These are phyloP conservation scores for Drechslera avenae DNA, from an alignment of 2,329 filamentous ascomycete genomes.

Conservation along the genomic window DNA sequence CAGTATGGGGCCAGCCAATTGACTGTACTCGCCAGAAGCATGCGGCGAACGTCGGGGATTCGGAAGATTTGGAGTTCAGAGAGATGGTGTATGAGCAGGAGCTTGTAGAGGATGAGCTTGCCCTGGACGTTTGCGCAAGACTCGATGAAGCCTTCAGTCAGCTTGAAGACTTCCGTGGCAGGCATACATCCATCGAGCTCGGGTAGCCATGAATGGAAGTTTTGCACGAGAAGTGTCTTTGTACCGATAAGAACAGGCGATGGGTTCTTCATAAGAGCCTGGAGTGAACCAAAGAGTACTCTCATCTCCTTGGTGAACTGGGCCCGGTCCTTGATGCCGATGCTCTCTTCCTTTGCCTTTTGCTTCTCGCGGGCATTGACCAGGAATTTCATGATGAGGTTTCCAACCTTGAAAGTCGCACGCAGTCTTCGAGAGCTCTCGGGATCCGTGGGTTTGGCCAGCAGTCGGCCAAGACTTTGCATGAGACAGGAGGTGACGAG, in stretches of 20 bases:
- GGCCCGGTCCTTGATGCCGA: slow-evolving; percentile 76
- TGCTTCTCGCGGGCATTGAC: slow-evolving; percentile 86
- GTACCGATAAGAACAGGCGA: slow-evolving; percentile 88
- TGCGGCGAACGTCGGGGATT: slow-evolving; percentile 73
- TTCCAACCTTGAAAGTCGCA: slow-evolving; percentile 92
- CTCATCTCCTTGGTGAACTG: slow-evolving; percentile 84
- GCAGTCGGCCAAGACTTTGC: slow-evolving; percentile 80
- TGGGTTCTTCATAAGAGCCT: slow-evolving; percentile 85
- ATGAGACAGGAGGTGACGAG: slow-evolving; percentile 89
- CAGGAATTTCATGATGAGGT: slow-evolving; percentile 92
- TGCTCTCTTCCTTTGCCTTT: slow-evolving; percentile 82
- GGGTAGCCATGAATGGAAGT: slow-evolving; percentile 97
- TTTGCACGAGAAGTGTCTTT: slow-evolving; percentile 92
- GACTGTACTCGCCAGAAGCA: slow-evolving; percentile 79
- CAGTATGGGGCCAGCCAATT: slow-evolving; percentile 93
- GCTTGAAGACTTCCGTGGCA: slow-evolving; percentile 84
- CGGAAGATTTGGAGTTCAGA: slow-evolving; percentile 81
- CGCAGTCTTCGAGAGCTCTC: slow-evolving; percentile 83
- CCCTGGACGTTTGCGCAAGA: slow-evolving; percentile 86
- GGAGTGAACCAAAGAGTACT: slow-evolving; percentile 86
- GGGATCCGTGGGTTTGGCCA: slow-evolving; percentile 81
- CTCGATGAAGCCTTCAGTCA: slow-evolving; percentile 92
- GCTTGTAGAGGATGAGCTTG: slow-evolving; percentile 88
- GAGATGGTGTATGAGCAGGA: slow-evolving; percentile 91
- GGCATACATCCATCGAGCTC: slow-evolving; percentile 78